Conservation (phyloP, 805 yeast species). For the Kodamaea nitidulidarum region DNA sequence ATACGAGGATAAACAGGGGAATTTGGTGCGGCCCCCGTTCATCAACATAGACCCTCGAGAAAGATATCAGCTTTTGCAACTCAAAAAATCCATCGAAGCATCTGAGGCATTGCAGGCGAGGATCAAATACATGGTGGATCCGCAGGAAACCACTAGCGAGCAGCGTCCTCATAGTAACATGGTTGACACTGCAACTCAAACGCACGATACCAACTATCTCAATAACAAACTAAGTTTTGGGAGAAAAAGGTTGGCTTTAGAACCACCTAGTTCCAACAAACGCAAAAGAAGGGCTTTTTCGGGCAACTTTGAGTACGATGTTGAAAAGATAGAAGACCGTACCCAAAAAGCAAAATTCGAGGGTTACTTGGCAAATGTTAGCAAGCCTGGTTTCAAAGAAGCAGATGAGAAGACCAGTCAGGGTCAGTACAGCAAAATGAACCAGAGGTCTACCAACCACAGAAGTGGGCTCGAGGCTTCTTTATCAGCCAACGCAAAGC, state of each 20-base stretch:
- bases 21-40: conserved; percentile 41
- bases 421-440: conserved; percentile 10
- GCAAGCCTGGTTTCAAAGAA: conserved; percentile 27
- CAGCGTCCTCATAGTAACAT: conserved; percentile 16
- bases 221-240: conserved; percentile 26
- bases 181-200: conserved; percentile 42
- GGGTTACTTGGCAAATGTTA: conserved; percentile 34
- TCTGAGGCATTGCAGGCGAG: conserved; percentile 30
- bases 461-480: conserved; percentile 19
- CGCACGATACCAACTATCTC: conserved; percentile 30
- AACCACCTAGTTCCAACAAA: conserved; percentile 10
- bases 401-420: neutral
- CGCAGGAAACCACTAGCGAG: conserved; percentile 29
- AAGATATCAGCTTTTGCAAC: conserved; percentile 37
- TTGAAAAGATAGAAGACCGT: conserved; percentile 12
- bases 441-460: conserved; percentile 13
- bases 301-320: conserved; percentile 37
- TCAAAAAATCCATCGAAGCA: conserved; percentile 36
- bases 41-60: conserved; percentile 42
- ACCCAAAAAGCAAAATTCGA: conserved; percentile 16
- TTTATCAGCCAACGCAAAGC: conserved; percentile 12
- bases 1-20: conserved; percentile 35
- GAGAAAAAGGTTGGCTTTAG: conserved; percentile 12
- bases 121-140: conserved; percentile 38
- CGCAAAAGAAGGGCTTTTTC: conserved; percentile 21